Conservation (phyloP, 179 eudicot species). For the Beta lomatogona region DNA sequence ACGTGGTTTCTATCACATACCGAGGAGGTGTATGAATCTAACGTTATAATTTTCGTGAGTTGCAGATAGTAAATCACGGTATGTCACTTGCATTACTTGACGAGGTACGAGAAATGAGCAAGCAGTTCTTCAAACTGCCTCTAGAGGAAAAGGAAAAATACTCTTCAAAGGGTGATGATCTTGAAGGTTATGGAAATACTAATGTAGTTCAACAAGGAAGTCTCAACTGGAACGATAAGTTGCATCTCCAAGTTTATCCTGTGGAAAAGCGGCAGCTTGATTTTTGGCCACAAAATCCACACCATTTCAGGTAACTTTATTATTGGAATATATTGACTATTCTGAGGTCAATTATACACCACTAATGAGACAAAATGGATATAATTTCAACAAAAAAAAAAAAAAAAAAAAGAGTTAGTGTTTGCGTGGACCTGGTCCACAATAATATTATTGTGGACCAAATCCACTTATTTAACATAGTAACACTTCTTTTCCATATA, state of each 20-base stretch:
- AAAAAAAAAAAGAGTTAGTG: too few relatives aligned
- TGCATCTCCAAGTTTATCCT: constrained; percentile 28
- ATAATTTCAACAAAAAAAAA: too few relatives aligned
- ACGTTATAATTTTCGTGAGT: background rate
- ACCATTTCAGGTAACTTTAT: background rate
- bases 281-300: constrained; percentile 18
- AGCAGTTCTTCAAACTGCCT: constrained; percentile 26
- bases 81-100: constrained; percentile 17
- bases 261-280: background rate
- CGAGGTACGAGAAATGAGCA: constrained; percentile 31
- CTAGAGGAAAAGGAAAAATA: constrained; percentile 26
- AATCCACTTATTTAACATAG: too few relatives aligned
- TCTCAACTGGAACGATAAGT: constrained; percentile 26
- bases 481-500: too few relatives aligned
- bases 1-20: too few relatives aligned
- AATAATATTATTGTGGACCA: too few relatives aligned
- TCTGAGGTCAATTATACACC: too few relatives aligned
- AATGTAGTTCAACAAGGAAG: background rate
- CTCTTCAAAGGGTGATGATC: background rate
- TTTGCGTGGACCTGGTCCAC: too few relatives aligned
- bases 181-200: constrained; percentile 29
- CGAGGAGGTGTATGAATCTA: too few relatives aligned
- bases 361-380: too few relatives aligned
- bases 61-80: constrained; percentile 23
- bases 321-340: too few relatives aligned